phyloP scores from a whole-genome alignment of 805 yeast genomes.

The Nakazawaea laoshanensis region DNA sequence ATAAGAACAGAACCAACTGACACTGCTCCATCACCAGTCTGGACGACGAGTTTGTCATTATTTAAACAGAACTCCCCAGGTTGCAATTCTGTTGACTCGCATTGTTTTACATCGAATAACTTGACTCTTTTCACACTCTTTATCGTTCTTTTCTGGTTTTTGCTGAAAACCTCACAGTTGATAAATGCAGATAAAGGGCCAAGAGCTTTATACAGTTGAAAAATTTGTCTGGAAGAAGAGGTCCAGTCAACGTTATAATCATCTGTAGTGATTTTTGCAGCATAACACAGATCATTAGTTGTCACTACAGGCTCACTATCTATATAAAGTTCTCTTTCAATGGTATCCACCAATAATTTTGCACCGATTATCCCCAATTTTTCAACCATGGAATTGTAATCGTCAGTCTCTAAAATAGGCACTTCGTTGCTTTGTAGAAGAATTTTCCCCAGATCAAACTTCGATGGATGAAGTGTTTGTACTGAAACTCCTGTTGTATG shows the following conservation, averaged over 20 bases:
- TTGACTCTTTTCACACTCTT: slow-evolving; percentile 31
- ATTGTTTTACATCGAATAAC: slow-evolving; percentile 31
- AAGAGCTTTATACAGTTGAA: slow-evolving; percentile 38
- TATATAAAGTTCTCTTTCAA: slow-evolving; percentile 24
- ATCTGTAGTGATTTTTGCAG: slow-evolving; percentile 41
- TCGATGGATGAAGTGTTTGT: slow-evolving; percentile 82
- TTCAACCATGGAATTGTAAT: slow-evolving; percentile 33
- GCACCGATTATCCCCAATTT: slow-evolving; percentile 60
- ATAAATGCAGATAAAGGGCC: slow-evolving; percentile 48
- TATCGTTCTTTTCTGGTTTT: slow-evolving; percentile 11
- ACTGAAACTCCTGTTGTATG: slow-evolving; percentile 71
- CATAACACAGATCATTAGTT: slow-evolving; percentile 36
- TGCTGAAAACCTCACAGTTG: slow-evolving; percentile 21
- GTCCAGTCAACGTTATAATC: slow-evolving; percentile 43
- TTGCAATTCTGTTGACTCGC: slow-evolving; percentile 1
- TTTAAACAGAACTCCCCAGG: slow-evolving; percentile 24
- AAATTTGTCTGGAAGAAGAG: slow-evolving; percentile 25
- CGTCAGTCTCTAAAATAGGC: slow-evolving; percentile 32
- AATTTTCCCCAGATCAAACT: slow-evolving; percentile 75
- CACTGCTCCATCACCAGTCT: slow-evolving; percentile 36
- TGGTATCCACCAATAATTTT: slow-evolving; percentile 35
- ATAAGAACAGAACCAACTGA: slow-evolving; percentile 32
- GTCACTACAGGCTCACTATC: slow-evolving; percentile 16
- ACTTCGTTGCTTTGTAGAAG: slow-evolving; percentile 46
- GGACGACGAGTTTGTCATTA: slow-evolving; percentile 24